Percentiles rank a stretch among this genome's conserved stretches.
These are phyloP conservation scores for Phycomyces blakesleeanus DNA, from an alignment of 192 early-diverging fungal species.

Conservation along the genomic window DNA sequence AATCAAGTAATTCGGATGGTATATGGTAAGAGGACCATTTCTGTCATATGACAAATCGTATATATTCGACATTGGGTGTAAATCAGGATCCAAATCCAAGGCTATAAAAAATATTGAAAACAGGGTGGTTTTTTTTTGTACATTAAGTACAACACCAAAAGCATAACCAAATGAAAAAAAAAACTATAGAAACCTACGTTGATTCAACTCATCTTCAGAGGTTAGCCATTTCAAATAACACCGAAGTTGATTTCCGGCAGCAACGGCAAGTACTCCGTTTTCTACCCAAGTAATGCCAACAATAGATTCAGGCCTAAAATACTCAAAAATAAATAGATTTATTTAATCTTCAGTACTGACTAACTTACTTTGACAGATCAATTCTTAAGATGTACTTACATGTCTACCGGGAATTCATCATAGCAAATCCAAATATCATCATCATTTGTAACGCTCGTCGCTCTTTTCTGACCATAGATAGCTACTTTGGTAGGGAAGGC, in stretches of 20 bases:
- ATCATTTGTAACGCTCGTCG: slow-evolving; percentile 35
- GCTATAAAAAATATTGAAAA: no score
- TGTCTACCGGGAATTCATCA: slow-evolving; percentile 49
- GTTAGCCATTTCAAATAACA: slow-evolving; percentile 68
- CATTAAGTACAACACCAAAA: slow-evolving; percentile 22
- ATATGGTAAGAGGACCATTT: slow-evolving; percentile 66
- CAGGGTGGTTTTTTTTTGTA: no score
- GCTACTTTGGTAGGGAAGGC: slow-evolving; percentile 48
- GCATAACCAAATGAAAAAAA: slow-evolving; percentile 14
- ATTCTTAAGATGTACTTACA: slow-evolving; percentile 38
- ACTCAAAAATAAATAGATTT: neutral
- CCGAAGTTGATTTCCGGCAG: slow-evolving; percentile 48
- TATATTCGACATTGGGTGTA: slow-evolving; percentile 42
- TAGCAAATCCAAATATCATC: slow-evolving; percentile 49
- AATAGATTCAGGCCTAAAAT: slow-evolving; percentile 33
- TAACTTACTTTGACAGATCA: no score
- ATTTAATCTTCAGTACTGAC: neutral
- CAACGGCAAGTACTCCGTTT: slow-evolving; percentile 57
- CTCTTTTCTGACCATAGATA: slow-evolving; percentile 58
- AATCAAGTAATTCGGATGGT: slow-evolving; percentile 67
- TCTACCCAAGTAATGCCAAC: slow-evolving; percentile 49
- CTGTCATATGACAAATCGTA: slow-evolving; percentile 46
- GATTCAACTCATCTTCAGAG: slow-evolving; percentile 38
- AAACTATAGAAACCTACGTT: slow-evolving; percentile 21
- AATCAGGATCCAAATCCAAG: slow-evolving; percentile 7